Evolutionary conservation across 2,329 filamentous ascomycete species (phyloP).

Genomic region (Raffaelea deltoideospora): DNA sequence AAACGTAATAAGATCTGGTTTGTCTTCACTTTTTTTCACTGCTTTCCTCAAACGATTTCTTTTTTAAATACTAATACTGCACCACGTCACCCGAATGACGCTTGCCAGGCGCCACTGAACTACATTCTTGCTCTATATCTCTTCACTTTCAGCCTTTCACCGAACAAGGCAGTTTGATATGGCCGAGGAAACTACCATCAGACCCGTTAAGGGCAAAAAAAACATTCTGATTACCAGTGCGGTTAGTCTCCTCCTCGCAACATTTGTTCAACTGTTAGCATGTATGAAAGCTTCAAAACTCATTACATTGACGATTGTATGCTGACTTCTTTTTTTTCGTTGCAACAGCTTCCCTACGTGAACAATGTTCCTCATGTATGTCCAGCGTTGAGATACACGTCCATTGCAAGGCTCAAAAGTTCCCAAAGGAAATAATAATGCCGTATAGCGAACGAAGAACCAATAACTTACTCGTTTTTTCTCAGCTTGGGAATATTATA

Average conservation of each 20-base stretch:
- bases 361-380: slow-evolving; percentile 54
- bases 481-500: slow-evolving; percentile 61
- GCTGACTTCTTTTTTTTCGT: background rate
- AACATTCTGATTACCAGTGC: slow-evolving; percentile 85
- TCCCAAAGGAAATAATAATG: too few species aligned
- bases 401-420: too few species aligned
- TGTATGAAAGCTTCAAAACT: too few species aligned
- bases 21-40: too few species aligned
- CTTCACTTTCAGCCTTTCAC: slow-evolving; percentile 6
- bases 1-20: too few species aligned
- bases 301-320: too few species aligned
- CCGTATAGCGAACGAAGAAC: background rate
- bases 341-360: slow-evolving; percentile 18
- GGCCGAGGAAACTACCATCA: slow-evolving; percentile 21
- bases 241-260: slow-evolving; percentile 57
- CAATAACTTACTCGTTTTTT: background rate
- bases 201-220: slow-evolving; percentile 57
- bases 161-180: slow-evolving; percentile 10
- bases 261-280: too few species aligned
- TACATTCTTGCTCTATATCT: background rate
- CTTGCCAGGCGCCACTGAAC: too few species aligned
- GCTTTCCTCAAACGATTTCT: too few species aligned
- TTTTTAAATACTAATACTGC: too few species aligned
- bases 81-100: too few species aligned
- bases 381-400: too few species aligned